Evolutionary conservation across 148 eudicot species (phyloP), one percentile per base, ranked within the genome.

Genomic region (Amaranthus palmeri): DNA sequence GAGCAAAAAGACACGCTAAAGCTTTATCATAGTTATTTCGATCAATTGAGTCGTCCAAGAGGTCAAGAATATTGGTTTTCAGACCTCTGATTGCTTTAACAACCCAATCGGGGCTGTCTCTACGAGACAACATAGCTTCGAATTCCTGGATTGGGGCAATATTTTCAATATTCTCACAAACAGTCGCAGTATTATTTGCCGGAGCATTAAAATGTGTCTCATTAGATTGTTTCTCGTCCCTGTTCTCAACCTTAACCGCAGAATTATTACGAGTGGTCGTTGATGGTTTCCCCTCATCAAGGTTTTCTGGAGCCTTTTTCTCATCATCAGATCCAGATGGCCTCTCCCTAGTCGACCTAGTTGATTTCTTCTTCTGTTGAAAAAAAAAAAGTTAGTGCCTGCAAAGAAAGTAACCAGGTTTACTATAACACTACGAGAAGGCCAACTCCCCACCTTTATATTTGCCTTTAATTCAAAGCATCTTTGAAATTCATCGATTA

Each of bases 111-210:
- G 97, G 71, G 77, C 71, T 78, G 76, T 95, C 99, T 80, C 97
- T 88, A 49, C 97, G 97, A 56, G 96, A 85, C 79, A 95, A 70
- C 96, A 95, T 92, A 65, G 83, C 83, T 86, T 91, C 96, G 80
- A 95, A 95, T 72, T 91, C 97, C 85, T 86, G 86, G 69, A 92
- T 83, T 49, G 97, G 91, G 72, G 85, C 83, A 59, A 72, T 70
- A 71, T 81, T 80, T 61, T 96, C 96, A 78, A 90, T 84, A 61
- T 83, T 84, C 66, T 89, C 92, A 46, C 83, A 85, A 68, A 72
- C 81, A 68, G 71, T 74, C 47, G 64, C 42, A 44, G 90, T 78
- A 61, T 75, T 63, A 73, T 81, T 79, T 68, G 75, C 89, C 40
- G 69, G 59, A 10, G 77, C 73, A 56, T 77, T 81, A 50, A 60